A percentile compares a stretch with the other conserved stretches of the same genome.
phyloP scores from a whole-genome alignment of 768 basidiomycete species.

The Naematelia encephala region DNA sequence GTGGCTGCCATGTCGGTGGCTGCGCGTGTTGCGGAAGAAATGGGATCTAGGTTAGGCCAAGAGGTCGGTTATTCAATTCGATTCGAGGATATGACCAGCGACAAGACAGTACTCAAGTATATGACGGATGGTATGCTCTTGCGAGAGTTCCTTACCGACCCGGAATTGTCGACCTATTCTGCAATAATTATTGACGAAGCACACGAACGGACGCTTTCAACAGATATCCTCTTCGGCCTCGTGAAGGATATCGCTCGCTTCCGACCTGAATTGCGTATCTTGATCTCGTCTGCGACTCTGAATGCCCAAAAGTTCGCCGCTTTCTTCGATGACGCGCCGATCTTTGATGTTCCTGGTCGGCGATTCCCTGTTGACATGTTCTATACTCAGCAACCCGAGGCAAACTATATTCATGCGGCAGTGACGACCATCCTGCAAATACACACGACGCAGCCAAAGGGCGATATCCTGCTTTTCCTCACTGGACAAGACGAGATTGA shows the following conservation, averaged over 20 bases:
- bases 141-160: slow-evolving; percentile 95
- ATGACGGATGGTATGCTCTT: slow-evolving; percentile 99
- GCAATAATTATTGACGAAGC: slow-evolving; percentile 98
- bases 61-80: slow-evolving; percentile 99
- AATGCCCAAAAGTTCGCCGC: slow-evolving; percentile 97
- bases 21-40: slow-evolving; percentile 97
- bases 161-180: slow-evolving; percentile 90
- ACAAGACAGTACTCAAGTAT: slow-evolving; percentile 98
- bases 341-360: slow-evolving; percentile 88
- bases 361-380: slow-evolving; percentile 97
- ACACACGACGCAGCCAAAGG: slow-evolving; percentile 95
- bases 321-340: slow-evolving; percentile 94
- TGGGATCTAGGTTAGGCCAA: slow-evolving; percentile 93
- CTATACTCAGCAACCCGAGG: slow-evolving; percentile 98
- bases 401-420: slow-evolving; percentile 96
- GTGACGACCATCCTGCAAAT: slow-evolving; percentile 99
- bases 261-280: slow-evolving; percentile 82
- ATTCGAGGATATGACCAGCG: slow-evolving; percentile 98
- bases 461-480: slow-evolving; percentile 95
- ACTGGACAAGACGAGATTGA: slow-evolving; percentile 99
- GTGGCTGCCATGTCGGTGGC: slow-evolving; percentile 99
- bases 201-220: slow-evolving; percentile 94
- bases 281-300: slow-evolving; percentile 90
- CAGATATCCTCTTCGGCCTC: slow-evolving; percentile 96
- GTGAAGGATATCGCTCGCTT: slow-evolving; percentile 61